phyloP scores from a whole-genome alignment of 2,329 filamentous ascomycete genomes.

The Stemphylium vesicarium region DNA sequence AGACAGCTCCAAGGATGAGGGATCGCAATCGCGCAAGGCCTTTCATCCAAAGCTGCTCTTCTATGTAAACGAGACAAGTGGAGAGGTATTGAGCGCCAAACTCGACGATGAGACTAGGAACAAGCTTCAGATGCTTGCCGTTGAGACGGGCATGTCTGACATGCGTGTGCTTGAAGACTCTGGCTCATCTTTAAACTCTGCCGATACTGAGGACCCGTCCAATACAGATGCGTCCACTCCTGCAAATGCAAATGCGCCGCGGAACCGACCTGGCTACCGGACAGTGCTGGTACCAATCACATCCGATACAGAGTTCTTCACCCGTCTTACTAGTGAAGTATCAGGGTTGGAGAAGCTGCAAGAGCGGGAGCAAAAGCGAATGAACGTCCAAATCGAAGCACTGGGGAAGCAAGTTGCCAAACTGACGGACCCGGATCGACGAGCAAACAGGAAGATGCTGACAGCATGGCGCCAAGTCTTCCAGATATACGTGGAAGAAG shows the following conservation, averaged over 20 bases:
- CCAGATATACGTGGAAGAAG: slow-evolving; percentile 78
- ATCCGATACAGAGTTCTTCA: slow-evolving; percentile 82
- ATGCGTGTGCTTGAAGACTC: slow-evolving; percentile 43
- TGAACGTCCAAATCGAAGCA: slow-evolving; percentile 67
- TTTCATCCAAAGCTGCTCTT: slow-evolving; percentile 75
- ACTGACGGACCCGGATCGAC: slow-evolving; percentile 69
- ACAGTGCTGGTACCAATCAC: slow-evolving; percentile 76
- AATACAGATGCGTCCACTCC: not conserved
- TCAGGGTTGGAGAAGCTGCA: slow-evolving; percentile 72
- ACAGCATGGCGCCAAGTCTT: slow-evolving; percentile 82
- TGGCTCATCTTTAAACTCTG: slow-evolving; percentile 18
- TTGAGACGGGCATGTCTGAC: slow-evolving; percentile 53
- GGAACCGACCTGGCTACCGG: slow-evolving; percentile 40
- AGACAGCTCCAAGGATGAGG: slow-evolving; percentile 9
- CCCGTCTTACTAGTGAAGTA: slow-evolving; percentile 74
- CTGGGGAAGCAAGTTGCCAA: slow-evolving; percentile 70
- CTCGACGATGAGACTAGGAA: slow-evolving; percentile 69
- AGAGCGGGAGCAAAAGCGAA: slow-evolving; percentile 66
- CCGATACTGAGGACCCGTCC: not conserved
- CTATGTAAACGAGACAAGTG: slow-evolving; percentile 69
- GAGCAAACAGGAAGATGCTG: slow-evolving; percentile 68
- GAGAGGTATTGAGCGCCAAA: slow-evolving; percentile 70
- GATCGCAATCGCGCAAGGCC: slow-evolving; percentile 22
- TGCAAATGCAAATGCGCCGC: slow-evolving; percentile 1
- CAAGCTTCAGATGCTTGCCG: slow-evolving; percentile 67